Base-by-base conservation (phyloP, 306 rosid genomes). In the Dalbergia oliveri region DNA sequence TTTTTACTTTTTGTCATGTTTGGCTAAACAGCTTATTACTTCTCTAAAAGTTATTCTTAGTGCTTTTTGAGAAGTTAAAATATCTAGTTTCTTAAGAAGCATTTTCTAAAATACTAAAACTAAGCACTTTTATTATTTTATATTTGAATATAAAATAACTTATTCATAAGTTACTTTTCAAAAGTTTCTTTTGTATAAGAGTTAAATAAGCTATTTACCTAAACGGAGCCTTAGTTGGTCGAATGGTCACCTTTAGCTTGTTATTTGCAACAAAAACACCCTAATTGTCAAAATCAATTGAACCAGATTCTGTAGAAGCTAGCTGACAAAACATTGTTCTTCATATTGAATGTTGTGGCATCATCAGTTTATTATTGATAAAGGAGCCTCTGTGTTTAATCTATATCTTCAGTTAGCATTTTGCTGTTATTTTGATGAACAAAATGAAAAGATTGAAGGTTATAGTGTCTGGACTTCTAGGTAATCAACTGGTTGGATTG, bases 371-470 rank as follows among this genome's bases (percentile, higher is more conserved):
- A 53, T 26, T 63, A 18, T 13, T 43, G 34, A 31, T 63, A 31
- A 16, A 35, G 21, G 72, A 58, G 62, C 45, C 62, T 63, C 56
- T 78, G 12, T 80, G 59, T 82, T 50, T 63, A 49, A 65, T 60
- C 58, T 66, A 5, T 79, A 12, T 19, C 54, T 63, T 57, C 44
- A 19, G 18, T 41, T 26, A 14, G 35, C 58, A 23, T 72, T 57
- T 45, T 47, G 6, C 69, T 21, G 21, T 13, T 64, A 49, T 59
- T 66, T 57, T 66, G 44, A 33, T 50, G 47, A 59, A 50, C 50
- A 66, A 31, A 34, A 49, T 21, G 47, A 45, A 39, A 50, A 14
- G 19, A 53, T 61, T 9, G 9, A 63, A 62, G 37, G 47, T 43
- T 73, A 62, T 45, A 69, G 54, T 81, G 33, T 68, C 34, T 75